phyloP scores from a whole-genome alignment of 371 early-diverging fungal species.

The Zopfochytrium polystomum region DNA sequence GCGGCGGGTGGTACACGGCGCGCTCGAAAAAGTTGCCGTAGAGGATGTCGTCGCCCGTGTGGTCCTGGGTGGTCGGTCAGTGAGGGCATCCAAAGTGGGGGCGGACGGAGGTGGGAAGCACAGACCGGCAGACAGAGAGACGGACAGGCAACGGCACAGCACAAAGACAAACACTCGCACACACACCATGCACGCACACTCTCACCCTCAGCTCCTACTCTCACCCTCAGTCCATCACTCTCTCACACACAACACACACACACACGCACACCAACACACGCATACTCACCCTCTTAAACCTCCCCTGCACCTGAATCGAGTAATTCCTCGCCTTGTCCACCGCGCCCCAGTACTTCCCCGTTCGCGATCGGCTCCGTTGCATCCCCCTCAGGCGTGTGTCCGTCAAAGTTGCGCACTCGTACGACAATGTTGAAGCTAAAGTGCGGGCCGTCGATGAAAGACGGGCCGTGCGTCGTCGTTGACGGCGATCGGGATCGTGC shows the following conservation, averaged over 20 bases:
- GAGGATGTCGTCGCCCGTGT: background rate
- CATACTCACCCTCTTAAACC: background rate
- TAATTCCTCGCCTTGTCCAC: background rate
- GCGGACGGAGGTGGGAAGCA: too few relatives aligned
- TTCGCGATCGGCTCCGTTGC: too few relatives aligned
- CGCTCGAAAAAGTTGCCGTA: background rate
- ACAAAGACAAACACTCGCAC: too few relatives aligned
- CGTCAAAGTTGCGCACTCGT: background rate
- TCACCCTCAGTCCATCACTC: too few relatives aligned
- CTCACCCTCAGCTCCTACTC: too few relatives aligned
- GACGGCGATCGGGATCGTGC: background rate
- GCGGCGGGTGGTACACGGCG: background rate
- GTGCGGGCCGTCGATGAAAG: background rate
- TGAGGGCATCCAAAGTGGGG: too few relatives aligned
- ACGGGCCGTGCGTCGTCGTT: slow-evolving; percentile 1
- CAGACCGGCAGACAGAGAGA: too few relatives aligned
- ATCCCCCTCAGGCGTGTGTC: background rate
- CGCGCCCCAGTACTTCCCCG: background rate
- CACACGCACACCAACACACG: too few relatives aligned
- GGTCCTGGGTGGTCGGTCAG: too few relatives aligned
- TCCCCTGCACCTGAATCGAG: background rate
- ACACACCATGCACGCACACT: too few relatives aligned
- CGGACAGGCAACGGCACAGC: too few relatives aligned
- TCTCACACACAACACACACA: too few relatives aligned
- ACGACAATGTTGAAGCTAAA: background rate